A percentile compares a stretch with the other conserved stretches of the same genome.
These are phyloP conservation scores for Fusarium dlaminii DNA, from an alignment of 2,329 filamentous ascomycete species.

Conservation along the genomic window DNA sequence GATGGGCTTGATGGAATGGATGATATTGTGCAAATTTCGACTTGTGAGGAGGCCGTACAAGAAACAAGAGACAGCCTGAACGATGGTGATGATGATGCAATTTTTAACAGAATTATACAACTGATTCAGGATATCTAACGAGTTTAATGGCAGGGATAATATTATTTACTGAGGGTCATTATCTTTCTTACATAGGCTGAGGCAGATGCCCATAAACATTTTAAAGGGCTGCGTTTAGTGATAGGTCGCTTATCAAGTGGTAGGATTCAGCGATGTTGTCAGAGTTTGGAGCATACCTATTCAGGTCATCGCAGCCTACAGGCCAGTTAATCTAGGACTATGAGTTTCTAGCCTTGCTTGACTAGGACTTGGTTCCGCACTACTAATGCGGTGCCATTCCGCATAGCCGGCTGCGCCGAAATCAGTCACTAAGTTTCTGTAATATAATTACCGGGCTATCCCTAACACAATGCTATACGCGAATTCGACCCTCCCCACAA, in stretches of 20 bases:
- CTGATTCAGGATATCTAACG: not conserved
- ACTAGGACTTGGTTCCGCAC: not conserved
- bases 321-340: not conserved
- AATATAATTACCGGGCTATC: not conserved
- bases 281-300: too few relatives aligned
- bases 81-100: accelerated
- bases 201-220: not conserved
- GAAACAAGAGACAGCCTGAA: accelerated
- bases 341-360: not conserved
- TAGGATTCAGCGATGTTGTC: too few relatives aligned
- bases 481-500: not conserved
- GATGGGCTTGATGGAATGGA: accelerated
- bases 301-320: not conserved
- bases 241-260: too few relatives aligned
- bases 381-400: not conserved
- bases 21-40: not conserved
- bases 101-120: accelerated
- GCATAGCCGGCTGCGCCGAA: not conserved
- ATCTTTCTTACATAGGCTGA: not conserved
- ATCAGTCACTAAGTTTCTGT: not conserved
- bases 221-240: too few relatives aligned
- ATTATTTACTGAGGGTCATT: accelerated
- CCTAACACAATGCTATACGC: accelerated
- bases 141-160: not conserved
- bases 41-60: accelerated